phyloP scores from a whole-genome alignment of 495 filamentous ascomycete species.

The Rostrohypoxylon terebratum region DNA sequence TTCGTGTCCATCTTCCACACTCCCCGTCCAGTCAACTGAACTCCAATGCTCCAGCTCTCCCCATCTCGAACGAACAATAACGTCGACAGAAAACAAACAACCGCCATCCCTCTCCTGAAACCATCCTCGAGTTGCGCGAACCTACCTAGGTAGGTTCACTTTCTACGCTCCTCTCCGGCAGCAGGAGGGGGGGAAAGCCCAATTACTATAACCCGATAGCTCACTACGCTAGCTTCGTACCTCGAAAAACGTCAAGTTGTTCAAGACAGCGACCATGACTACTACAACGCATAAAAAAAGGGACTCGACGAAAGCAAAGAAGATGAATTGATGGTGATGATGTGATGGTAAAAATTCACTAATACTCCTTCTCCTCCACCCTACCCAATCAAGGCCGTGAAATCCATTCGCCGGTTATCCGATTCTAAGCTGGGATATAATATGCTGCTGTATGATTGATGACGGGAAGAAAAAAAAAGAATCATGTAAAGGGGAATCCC shows the following conservation, averaged over 20 bases:
- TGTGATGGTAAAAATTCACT: slow-evolving; percentile 21
- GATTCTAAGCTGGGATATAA: slow-evolving; percentile 42
- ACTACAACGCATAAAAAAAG: background rate
- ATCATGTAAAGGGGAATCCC: background rate
- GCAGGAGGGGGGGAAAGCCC: background rate
- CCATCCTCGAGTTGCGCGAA: background rate
- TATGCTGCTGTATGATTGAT: slow-evolving; percentile 39
- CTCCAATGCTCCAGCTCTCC: slow-evolving; percentile 21
- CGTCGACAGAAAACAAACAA: background rate
- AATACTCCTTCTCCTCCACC: slow-evolving; percentile 29
- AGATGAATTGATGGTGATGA: slow-evolving; percentile 6
- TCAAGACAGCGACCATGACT: slow-evolving; percentile 6
- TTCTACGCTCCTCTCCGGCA: slow-evolving; percentile 1
- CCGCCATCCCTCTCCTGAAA: background rate
- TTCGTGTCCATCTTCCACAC: slow-evolving; percentile 12
- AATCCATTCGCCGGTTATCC: slow-evolving; percentile 46
- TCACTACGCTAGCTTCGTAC: background rate
- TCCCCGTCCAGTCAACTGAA: slow-evolving; percentile 26
- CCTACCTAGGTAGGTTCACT: too few relatives aligned
- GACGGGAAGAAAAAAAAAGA: slow-evolving; percentile 13
- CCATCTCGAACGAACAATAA: slow-evolving; percentile 15
- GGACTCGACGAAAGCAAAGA: slow-evolving; percentile 10
- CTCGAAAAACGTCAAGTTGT: background rate
- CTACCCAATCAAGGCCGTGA: slow-evolving; percentile 33
- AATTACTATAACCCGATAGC: slow-evolving; percentile 17